These are phyloP conservation scores for Globisporangium spiculum DNA, from an alignment of 352 stramenopile genomes.

Conservation along the genomic window DNA sequence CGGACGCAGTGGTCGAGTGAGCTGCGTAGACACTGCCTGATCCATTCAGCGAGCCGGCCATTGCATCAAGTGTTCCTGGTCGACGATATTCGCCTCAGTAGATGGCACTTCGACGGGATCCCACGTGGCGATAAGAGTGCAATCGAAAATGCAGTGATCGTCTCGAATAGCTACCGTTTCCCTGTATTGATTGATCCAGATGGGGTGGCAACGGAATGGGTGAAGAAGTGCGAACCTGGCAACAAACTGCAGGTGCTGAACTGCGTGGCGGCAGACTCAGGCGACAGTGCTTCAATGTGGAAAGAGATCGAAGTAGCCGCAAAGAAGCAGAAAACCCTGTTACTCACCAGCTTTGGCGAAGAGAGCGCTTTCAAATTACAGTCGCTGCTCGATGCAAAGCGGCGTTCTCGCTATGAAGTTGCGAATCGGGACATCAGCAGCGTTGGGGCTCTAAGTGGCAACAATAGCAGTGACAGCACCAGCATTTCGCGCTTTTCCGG, in stretches of 20 bases:
- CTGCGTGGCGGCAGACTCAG: conserved; percentile 16
- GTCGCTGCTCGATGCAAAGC: conserved; percentile 46
- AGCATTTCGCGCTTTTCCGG: not conserved
- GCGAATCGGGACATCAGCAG: conserved; percentile 49
- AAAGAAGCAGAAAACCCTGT: conserved; percentile 33
- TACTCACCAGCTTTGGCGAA: conserved; percentile 44
- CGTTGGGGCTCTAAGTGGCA: conserved; percentile 7
- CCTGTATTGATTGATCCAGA: conserved; percentile 64
- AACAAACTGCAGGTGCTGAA: conserved; percentile 3
- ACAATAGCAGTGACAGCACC: conserved; percentile 8
- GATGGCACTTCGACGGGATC: conserved; percentile 48
- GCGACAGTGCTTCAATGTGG: conserved; percentile 28
- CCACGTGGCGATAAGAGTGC: conserved; percentile 29
- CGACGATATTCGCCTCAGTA: conserved; percentile 26
- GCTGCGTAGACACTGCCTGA: conserved; percentile 28
- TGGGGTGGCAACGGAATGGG: conserved; percentile 47
- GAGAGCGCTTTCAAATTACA: conserved; percentile 23
- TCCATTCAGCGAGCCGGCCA: conserved; percentile 25
- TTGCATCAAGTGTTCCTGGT: conserved; percentile 37
- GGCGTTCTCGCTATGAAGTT: conserved; percentile 37
- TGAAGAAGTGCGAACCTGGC: conserved; percentile 34
- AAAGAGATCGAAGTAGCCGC: conserved; percentile 36
- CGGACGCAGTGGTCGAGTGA: conserved; percentile 36
- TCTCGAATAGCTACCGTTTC: conserved; percentile 35
- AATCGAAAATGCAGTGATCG: conserved; percentile 47